Evolutionary conservation across 2,329 filamentous ascomycete genomes (phyloP).

Genomic region (Didymella keratinophila): DNA sequence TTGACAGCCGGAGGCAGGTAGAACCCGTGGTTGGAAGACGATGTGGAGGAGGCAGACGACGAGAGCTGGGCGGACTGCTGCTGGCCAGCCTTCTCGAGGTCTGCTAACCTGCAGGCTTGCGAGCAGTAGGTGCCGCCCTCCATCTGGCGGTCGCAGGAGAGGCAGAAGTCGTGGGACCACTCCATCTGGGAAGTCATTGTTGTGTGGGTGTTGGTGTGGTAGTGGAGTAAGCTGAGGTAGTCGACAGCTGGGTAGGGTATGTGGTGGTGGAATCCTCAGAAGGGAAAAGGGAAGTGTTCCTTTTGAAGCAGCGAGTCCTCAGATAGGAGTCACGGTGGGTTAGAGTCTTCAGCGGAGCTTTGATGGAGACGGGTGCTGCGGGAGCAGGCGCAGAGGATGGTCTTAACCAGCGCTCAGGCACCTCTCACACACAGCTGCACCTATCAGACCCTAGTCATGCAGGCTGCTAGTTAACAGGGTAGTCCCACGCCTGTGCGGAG

Average conservation of each 20-base stretch:
- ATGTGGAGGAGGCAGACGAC: conserved; percentile 61
- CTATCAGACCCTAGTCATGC: conserved; percentile 16
- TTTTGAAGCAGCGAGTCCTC: conserved; percentile 17
- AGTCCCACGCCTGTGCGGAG: conserved; percentile 24
- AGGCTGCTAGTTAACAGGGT: conserved; percentile 23
- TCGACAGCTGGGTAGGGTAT: conserved; percentile 14
- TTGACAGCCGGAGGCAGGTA: conserved; percentile 78
- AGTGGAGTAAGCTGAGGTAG: conserved; percentile 11
- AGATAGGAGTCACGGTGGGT: conserved; percentile 33
- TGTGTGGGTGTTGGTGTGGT: conserved; percentile 7
- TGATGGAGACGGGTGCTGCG: conserved; percentile 36
- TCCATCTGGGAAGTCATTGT: conserved; percentile 56
- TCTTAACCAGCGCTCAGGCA: conserved; percentile 41
- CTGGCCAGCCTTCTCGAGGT: conserved; percentile 74
- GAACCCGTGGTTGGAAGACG: conserved; percentile 64
- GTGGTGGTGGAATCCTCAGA: conserved; percentile 4
- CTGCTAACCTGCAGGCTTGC: conserved; percentile 86
- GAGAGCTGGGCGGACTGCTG: conserved; percentile 56
- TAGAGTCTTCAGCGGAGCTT: conserved; percentile 30
- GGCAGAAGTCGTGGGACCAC: conserved; percentile 93
- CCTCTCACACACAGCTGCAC: conserved; percentile 16
- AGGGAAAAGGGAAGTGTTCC: conserved; percentile 8
- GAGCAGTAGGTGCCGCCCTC: conserved; percentile 84
- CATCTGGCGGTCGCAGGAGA: conserved; percentile 90
- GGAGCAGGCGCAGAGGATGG: conserved; percentile 38